phyloP scores from a whole-genome alignment of 768 basidiomycete genomes.

The Tylopilus vinaceipallidus region DNA sequence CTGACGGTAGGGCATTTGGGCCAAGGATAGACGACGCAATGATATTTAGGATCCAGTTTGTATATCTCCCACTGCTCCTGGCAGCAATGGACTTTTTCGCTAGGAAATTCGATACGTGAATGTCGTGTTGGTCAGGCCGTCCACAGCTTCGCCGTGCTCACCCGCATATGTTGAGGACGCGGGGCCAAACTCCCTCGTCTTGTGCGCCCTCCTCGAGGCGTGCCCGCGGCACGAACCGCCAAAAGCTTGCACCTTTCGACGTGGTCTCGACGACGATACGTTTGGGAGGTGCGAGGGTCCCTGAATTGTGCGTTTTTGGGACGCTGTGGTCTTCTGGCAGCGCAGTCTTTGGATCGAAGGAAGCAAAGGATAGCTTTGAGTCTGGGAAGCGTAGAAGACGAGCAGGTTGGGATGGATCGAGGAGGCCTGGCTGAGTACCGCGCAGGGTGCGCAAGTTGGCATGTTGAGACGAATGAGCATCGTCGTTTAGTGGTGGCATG shows the following conservation, averaged over 20 bases:
- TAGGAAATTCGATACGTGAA: constrained; percentile 26
- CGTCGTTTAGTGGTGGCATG: constrained; percentile 4
- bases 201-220: constrained; percentile 51
- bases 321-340: constrained; percentile 39
- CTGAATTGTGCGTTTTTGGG: constrained; percentile 42
- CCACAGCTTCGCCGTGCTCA: constrained; percentile 34
- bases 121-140: constrained; percentile 1
- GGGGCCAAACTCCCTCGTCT: constrained; percentile 73
- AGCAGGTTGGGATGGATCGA: constrained; percentile 59
- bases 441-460: constrained; percentile 18
- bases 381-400: constrained; percentile 60
- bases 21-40: constrained; percentile 52
- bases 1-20: constrained; percentile 34
- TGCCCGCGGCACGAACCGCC: constrained; percentile 79
- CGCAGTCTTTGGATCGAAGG: constrained; percentile 70
- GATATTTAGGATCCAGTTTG: constrained; percentile 75
- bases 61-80: constrained; percentile 88
- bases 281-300: constrained; percentile 55
- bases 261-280: constrained; percentile 73
- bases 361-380: constrained; percentile 68
- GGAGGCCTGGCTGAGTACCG: constrained; percentile 58
- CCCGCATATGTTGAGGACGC: constrained; percentile 68
- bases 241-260: constrained; percentile 52
- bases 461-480: constrained; percentile 7
- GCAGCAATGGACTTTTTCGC: constrained; percentile 48